Conservation (phyloP, 2,329 filamentous ascomycete genomes). For the Aaosphaeria arxii region DNA sequence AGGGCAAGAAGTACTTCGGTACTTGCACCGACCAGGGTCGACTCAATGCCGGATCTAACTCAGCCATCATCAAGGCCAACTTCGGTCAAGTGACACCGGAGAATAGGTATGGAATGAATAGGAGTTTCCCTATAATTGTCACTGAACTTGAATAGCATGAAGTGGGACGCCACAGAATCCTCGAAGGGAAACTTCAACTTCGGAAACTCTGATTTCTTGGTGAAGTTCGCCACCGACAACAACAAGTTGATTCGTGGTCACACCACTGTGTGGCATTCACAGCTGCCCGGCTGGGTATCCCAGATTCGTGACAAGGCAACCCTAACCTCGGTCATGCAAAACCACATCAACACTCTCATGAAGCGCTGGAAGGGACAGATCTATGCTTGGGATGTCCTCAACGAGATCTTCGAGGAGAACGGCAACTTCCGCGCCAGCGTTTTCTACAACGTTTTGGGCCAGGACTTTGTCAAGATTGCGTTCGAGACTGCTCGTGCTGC, state of each 20-base stretch:
- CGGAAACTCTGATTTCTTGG: conserved; percentile 55
- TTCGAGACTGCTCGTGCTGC: conserved; percentile 66
- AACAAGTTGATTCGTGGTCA: conserved; percentile 62
- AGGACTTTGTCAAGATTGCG: conserved; percentile 69
- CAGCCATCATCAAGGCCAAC: conserved; percentile 58
- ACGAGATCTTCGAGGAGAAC: conserved; percentile 63
- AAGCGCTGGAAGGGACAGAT: conserved; percentile 64
- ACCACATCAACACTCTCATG: conserved; percentile 59
- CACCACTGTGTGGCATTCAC: conserved; percentile 62
- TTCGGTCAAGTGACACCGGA: conserved; percentile 66
- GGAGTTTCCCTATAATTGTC: background rate
- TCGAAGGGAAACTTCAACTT: conserved; percentile 48
- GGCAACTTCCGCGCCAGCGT: conserved; percentile 59
- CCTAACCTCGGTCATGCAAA: conserved; percentile 58
- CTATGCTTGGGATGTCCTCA: conserved; percentile 62
- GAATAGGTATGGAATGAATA: conserved; percentile 45
- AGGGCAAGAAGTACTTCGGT: conserved; percentile 67
- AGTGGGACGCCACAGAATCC: conserved; percentile 61
- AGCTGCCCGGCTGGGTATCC: conserved; percentile 56
- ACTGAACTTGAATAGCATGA: conserved; percentile 49
- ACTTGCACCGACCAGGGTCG: conserved; percentile 55
- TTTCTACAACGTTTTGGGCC: conserved; percentile 66
- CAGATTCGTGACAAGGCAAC: conserved; percentile 52
- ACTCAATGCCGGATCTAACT: conserved; percentile 51
- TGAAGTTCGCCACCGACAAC: conserved; percentile 56